These are phyloP conservation scores for Meyerozyma smithsonii DNA, from an alignment of 1,139 yeast genomes.

Conservation along the genomic window DNA sequence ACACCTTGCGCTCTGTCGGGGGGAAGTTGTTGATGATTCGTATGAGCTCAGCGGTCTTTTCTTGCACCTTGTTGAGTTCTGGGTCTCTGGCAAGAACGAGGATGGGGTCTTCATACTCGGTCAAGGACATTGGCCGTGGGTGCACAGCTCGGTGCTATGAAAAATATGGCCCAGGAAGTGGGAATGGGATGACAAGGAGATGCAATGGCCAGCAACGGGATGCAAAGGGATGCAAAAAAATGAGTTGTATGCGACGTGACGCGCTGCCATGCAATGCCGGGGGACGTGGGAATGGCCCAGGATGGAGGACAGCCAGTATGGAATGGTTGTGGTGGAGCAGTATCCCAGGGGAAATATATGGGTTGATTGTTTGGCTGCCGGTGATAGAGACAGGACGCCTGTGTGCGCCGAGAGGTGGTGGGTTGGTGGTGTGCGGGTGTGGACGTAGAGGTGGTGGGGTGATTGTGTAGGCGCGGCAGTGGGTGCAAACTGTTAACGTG, in stretches of 20 bases:
- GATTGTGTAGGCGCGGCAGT: too few relatives aligned
- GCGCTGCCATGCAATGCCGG: slow-evolving; percentile 1
- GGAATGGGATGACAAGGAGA: too few relatives aligned
- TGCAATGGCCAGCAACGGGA: not conserved
- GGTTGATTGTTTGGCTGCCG: not conserved
- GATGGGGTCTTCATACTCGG: slow-evolving; percentile 42
- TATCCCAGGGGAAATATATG: not conserved
- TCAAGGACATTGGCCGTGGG: slow-evolving; percentile 2
- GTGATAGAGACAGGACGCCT: not conserved
- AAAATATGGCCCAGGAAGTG: too few relatives aligned
- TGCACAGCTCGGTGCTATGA: too few relatives aligned
- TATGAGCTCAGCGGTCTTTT: slow-evolving; percentile 37
- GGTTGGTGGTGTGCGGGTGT: slow-evolving; percentile 1
- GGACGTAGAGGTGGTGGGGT: not conserved
- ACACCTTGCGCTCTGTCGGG: slow-evolving; percentile 41
- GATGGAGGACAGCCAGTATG: not conserved
- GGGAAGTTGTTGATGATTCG: slow-evolving; percentile 41
- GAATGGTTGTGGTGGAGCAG: too few relatives aligned
- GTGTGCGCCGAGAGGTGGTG: not conserved
- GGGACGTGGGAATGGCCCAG: not conserved
- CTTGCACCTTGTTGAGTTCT: slow-evolving; percentile 39
- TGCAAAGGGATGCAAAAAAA: not conserved
- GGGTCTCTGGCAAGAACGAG: slow-evolving; percentile 46
- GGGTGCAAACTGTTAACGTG: not conserved
- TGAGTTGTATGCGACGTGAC: not conserved